Percentiles rank a stretch among this genome's conserved stretches.
These are phyloP conservation scores for Chaetomium sp. DNA, from an alignment of 2,329 filamentous ascomycete species.

Conservation along the genomic window DNA sequence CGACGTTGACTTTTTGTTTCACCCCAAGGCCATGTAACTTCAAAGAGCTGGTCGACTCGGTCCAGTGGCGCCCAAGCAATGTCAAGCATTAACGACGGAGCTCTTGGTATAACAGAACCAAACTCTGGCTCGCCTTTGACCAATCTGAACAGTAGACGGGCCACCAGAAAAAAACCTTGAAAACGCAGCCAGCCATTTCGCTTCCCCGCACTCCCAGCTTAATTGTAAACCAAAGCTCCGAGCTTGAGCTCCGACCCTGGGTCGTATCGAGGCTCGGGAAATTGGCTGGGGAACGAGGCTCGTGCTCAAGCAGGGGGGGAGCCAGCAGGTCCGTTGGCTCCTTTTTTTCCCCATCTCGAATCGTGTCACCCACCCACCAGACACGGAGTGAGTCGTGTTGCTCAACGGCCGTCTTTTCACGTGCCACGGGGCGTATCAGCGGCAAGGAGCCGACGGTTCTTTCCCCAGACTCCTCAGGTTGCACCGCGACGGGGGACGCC, in stretches of 20 bases:
- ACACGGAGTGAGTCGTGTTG: not conserved
- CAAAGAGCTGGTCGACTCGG: not conserved
- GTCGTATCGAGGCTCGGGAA: not conserved
- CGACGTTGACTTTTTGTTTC: not conserved
- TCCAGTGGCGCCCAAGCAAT: not conserved
- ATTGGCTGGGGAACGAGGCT: not conserved
- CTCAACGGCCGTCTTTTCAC: not conserved
- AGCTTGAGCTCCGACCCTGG: conserved; percentile 10
- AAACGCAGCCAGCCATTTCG: conserved; percentile 1
- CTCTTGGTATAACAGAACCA: conserved; percentile 7
- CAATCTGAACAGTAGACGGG: not conserved
- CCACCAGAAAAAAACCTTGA: not conserved
- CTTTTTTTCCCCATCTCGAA: not conserved
- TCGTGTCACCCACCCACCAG: not conserved
- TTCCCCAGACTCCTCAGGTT: conserved; percentile 18
- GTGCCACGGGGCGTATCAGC: not conserved
- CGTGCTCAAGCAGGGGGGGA: not conserved
- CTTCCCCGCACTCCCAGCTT: conserved; percentile 21
- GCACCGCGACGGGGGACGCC: conserved; percentile 8
- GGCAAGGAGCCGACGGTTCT: conserved; percentile 6
- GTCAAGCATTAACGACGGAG: not conserved
- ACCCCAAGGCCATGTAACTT: not conserved
- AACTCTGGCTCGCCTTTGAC: not conserved
- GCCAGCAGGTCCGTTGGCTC: not conserved
- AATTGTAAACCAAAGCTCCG: not conserved